These are phyloP conservation scores for Dendrocalamus sinicus DNA, from an alignment of 176 grass and related monocot genomes.

Conservation along the genomic window DNA sequence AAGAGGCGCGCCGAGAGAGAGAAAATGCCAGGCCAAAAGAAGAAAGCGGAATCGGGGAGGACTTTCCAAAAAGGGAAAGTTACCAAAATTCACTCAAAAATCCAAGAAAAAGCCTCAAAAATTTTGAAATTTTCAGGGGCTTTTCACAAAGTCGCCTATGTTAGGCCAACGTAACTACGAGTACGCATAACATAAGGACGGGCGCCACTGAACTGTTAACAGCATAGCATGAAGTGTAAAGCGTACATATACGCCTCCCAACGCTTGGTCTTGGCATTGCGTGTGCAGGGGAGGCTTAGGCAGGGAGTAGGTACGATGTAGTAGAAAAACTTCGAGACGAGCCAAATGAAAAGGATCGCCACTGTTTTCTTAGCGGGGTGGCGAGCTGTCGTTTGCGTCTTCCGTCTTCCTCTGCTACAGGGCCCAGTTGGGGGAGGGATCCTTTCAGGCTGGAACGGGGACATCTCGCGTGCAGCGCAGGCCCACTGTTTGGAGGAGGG, in stretches of 20 bases:
- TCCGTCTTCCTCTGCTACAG: neutral
- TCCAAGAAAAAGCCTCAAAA: too few relatives aligned
- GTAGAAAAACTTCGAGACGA: neutral
- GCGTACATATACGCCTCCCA: conserved; percentile 32
- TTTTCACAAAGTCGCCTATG: neutral
- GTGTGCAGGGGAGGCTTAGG: conserved; percentile 36
- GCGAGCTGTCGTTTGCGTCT: neutral
- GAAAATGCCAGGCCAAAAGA: too few relatives aligned
- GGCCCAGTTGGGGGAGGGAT: neutral
- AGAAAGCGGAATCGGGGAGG: too few relatives aligned
- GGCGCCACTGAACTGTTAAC: neutral
- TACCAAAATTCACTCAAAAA: too few relatives aligned
- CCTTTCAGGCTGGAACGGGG: conserved; percentile 41
- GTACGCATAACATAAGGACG: neutral
- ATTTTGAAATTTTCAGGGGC: too few relatives aligned
- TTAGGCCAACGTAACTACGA: neutral
- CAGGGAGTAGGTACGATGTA: conserved; percentile 11
- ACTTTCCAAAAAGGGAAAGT: too few relatives aligned
- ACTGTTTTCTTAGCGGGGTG: neutral
- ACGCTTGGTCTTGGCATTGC: conserved; percentile 28
- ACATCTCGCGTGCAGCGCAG: neutral
- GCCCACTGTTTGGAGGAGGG: conserved; percentile 29
- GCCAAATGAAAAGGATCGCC: neutral
- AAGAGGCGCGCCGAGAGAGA: too few relatives aligned
- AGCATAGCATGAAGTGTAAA: conserved; percentile 38